Conservation (phyloP, 106 monocot species). For the Dioscorea alata region DNA sequence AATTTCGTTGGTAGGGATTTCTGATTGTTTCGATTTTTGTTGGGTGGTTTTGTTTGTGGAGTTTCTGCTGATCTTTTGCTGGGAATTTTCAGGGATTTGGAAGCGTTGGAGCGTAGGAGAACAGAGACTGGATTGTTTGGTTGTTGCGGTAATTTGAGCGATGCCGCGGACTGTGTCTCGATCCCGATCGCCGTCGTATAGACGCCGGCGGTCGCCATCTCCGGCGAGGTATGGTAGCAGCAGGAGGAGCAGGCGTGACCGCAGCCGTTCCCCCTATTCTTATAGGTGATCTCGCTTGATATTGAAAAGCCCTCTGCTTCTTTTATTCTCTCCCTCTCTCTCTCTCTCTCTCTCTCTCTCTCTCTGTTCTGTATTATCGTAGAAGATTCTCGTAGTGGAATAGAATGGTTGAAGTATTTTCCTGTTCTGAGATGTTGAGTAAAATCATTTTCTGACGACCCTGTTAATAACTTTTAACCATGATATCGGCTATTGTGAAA, state of each 20-base stretch:
- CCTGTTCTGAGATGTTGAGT: too few species aligned
- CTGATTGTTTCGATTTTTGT: not conserved
- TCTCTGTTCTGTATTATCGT: too few species aligned
- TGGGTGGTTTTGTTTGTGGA: not conserved
- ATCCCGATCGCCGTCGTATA: constrained; percentile 71
- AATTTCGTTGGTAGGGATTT: too few species aligned
- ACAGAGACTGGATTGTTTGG: not conserved
- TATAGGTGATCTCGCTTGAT: constrained; percentile 61
- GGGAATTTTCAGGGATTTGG: not conserved
- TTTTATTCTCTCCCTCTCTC: too few species aligned
- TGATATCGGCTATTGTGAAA: too few species aligned
- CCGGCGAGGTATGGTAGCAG: constrained; percentile 49
- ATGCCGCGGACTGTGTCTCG: constrained; percentile 68
- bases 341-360: too few species aligned
- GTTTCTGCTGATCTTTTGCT: not conserved
- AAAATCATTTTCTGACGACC: too few species aligned
- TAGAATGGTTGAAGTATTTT: too few species aligned
- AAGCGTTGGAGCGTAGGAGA: not conserved
- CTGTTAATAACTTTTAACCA: too few species aligned
- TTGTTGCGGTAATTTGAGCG: not conserved
- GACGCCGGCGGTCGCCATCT: constrained; percentile 80
- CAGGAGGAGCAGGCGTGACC: constrained; percentile 71
- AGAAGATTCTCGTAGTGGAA: too few species aligned
- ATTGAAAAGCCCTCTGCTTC: too few species aligned
- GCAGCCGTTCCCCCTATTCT: constrained; percentile 88